Base-by-base conservation (phyloP, 176 grass and related monocot genomes). In the Musa troglodytarum region DNA sequence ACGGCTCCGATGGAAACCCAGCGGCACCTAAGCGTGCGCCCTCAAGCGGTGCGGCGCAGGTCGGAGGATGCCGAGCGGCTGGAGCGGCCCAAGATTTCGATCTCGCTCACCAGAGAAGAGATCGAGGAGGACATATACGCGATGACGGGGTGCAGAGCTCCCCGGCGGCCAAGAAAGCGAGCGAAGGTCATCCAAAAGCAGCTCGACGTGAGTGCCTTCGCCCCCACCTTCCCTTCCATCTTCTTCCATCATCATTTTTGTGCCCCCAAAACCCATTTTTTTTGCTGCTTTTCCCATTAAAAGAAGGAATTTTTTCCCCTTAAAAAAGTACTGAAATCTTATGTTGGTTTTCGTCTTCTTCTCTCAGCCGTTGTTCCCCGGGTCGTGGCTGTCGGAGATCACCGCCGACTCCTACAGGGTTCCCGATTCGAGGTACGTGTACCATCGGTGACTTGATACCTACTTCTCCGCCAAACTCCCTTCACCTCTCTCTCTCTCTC, bases 41-140 rank as follows among this genome's bases (percentile, higher is more conserved):
- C 11, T 11, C 63, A 25, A 25, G 11, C 81, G 3, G 67, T 73
- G 11, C 55, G 81, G 57, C 63, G 78, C 21, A 79, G 66, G 52
- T 69, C 52, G 51, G 63, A 54, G 74, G 78, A 79, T 62, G 76
- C 68, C 3, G 23, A 25, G 63, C 3, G 12, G 22, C 11, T 4
- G 69, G 82, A 82, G 22, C 69, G 90, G 64, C 25, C 88, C 24
- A 84, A 82, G 22, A 91, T 98, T 80, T 89, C 90, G n/a, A 79
- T 92, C 62, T 79, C 82, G 72, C 88, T 98, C 53, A 78, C 84
- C 2, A 61, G 28, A 15, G 94, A 91, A 73, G 94, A 98, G 88
- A 93, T 98, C 74, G 88, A 89, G 25, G 90, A 93, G 90, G 94
- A 98, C 81, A 56, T 93, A 63, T 98, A 91, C 82, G 72, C 90